Conservation (phyloP, 257 asterid species). For the Solanum appendiculatum region DNA sequence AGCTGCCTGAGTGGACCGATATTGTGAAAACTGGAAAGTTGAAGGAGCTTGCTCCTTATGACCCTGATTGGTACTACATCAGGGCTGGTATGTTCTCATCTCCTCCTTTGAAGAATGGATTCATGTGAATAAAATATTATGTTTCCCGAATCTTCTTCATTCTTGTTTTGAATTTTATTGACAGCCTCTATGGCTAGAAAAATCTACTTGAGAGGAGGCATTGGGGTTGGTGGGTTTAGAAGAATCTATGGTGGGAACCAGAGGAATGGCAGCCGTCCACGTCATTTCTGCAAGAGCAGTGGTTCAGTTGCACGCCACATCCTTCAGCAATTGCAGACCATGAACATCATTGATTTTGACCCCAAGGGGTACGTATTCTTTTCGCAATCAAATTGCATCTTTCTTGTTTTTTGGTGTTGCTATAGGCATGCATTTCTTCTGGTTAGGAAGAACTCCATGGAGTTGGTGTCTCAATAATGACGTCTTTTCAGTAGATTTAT, state of each 20-base stretch:
- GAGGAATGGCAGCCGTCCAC: conserved; percentile 90
- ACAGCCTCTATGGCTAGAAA: conserved; percentile 97
- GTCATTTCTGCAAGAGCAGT: conserved; percentile 85
- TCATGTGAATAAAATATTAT: background rate
- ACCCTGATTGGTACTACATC: conserved; percentile 91
- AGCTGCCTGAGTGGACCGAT: conserved; percentile 95
- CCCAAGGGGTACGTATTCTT: conserved; percentile 61
- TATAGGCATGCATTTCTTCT: background rate
- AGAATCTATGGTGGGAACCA: conserved; percentile 97
- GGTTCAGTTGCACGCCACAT: conserved; percentile 90
- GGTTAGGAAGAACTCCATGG: background rate
- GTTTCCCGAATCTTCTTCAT: background rate
- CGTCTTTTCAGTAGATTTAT: background rate
- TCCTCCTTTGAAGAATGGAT: background rate
- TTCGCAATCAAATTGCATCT: background rate
- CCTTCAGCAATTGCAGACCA: conserved; percentile 70
- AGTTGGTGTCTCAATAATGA: background rate
- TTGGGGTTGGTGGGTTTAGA: conserved; percentile 80
- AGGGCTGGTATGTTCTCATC: conserved; percentile 56
- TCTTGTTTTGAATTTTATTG: background rate
- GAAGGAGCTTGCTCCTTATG: conserved; percentile 91
- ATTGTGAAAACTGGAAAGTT: conserved; percentile 78
- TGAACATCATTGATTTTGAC: conserved; percentile 67
- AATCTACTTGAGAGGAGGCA: conserved; percentile 79
- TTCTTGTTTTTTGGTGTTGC: background rate